phyloP scores from a whole-genome alignment of 768 basidiomycete species.

The Scleroderma bovista region DNA sequence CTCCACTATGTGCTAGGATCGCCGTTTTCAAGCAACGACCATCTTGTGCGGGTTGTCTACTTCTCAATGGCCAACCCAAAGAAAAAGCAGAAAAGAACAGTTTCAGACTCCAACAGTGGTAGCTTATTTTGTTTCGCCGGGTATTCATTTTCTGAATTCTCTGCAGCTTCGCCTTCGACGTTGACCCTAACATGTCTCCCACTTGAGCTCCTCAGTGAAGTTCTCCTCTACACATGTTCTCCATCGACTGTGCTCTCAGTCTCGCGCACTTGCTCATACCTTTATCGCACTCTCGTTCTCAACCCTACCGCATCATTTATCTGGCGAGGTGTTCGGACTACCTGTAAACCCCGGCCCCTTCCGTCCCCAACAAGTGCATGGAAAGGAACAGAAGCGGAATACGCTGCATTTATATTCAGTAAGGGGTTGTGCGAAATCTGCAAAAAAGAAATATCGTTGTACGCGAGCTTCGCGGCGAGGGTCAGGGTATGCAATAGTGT shows the following conservation, averaged over 20 bases:
- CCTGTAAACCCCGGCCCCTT: conserved; percentile 29
- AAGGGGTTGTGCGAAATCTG: conserved; percentile 56
- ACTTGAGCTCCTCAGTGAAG: conserved; percentile 59
- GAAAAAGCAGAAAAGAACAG: too few species aligned
- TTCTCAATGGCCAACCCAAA: too few species aligned
- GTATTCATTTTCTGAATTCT: background rate
- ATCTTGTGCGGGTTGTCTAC: too few species aligned
- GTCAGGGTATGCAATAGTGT: conserved; percentile 42
- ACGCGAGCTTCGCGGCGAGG: conserved; percentile 43
- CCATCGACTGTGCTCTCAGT: conserved; percentile 55
- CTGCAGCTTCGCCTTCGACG: background rate
- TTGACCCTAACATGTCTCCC: conserved; percentile 35
- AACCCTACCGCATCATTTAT: conserved; percentile 44
- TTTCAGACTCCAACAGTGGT: too few species aligned
- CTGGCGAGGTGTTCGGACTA: conserved; percentile 50
- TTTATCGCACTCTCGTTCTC: conserved; percentile 44
- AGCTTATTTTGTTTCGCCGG: too few species aligned
- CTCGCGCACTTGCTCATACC: conserved; percentile 50
- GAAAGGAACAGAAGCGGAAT: conserved; percentile 43
- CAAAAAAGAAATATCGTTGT: conserved; percentile 31
- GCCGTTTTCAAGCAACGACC: too few species aligned
- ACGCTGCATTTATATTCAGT: conserved; percentile 63
- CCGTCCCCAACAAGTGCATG: conserved; percentile 40
- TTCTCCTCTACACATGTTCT: conserved; percentile 48
- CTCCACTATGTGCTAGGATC: too few species aligned